A percentile compares a stretch with the other conserved stretches of the same genome.
Evolutionary conservation across 805 yeast species (phyloP).

Genomic region (Lachancea waltii): DNA sequence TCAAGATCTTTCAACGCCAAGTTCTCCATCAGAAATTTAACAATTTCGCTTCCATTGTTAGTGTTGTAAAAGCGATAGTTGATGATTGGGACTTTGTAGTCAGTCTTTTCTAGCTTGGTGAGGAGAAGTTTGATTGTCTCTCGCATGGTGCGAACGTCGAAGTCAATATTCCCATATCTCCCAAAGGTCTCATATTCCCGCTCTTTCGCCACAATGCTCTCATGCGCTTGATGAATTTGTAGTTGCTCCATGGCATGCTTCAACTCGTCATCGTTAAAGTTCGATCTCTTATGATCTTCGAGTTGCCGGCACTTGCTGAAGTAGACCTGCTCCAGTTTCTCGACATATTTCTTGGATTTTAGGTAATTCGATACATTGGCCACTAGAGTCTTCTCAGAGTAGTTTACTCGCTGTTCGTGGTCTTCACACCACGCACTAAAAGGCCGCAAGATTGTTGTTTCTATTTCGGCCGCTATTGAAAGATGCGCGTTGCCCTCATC

Average conservation of each 20-base stretch:
- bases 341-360: slow-evolving; percentile 39
- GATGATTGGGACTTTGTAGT: slow-evolving; percentile 58
- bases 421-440: slow-evolving; percentile 70
- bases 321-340: slow-evolving; percentile 55
- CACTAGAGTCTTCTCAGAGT: slow-evolving; percentile 48
- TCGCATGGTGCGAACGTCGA: slow-evolving; percentile 32
- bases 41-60: slow-evolving; percentile 31
- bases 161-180: slow-evolving; percentile 26
- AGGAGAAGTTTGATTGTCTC: slow-evolving; percentile 40
- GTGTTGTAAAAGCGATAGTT: slow-evolving; percentile 27
- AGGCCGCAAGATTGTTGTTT: slow-evolving; percentile 56
- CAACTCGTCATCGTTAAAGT: slow-evolving; percentile 22
- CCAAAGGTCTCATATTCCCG: slow-evolving; percentile 28
- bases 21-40: slow-evolving; percentile 25
- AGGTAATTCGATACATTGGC: slow-evolving; percentile 49
- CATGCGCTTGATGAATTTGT: slow-evolving; percentile 21
- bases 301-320: slow-evolving; percentile 70
- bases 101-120: slow-evolving; percentile 43
- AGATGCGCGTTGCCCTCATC: slow-evolving; percentile 59
- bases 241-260: slow-evolving; percentile 20
- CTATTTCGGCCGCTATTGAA: slow-evolving; percentile 56
- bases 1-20: slow-evolving; percentile 38
- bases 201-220: slow-evolving; percentile 22
- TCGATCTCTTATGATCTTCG: slow-evolving; percentile 46
- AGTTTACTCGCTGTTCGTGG: slow-evolving; percentile 59